Percentiles rank a stretch among this genome's conserved stretches.
These are phyloP conservation scores for Sphenostylis stenocarpa DNA, from an alignment of 306 rosid species.

Conservation along the genomic window DNA sequence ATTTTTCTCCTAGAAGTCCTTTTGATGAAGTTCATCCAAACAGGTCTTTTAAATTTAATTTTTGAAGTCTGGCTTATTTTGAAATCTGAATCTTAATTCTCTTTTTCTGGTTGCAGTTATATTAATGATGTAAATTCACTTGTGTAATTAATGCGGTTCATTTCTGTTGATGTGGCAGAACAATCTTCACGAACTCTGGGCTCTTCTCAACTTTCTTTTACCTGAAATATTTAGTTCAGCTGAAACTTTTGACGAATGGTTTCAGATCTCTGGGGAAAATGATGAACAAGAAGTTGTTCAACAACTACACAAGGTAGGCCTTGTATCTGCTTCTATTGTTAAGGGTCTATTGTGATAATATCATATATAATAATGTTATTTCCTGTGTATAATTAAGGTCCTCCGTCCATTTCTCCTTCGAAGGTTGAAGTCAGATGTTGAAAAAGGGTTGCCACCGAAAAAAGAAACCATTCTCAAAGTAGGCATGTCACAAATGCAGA, in stretches of 20 bases:
- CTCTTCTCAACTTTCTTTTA: slow-evolving; percentile 96
- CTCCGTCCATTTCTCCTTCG: slow-evolving; percentile 97
- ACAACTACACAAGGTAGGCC: slow-evolving; percentile 87
- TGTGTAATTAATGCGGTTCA: slow-evolving; percentile 12
- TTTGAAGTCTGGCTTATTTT: slow-evolving; percentile 23
- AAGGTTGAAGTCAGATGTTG: slow-evolving; percentile 97
- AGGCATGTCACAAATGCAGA: slow-evolving; percentile 99
- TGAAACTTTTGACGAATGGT: slow-evolving; percentile 99
- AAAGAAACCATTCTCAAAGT: slow-evolving; percentile 98
- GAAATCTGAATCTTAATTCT: background rate
- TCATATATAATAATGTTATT: background rate
- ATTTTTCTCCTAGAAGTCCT: too few relatives aligned
- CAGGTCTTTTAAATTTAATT: background rate
- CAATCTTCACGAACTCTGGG: slow-evolving; percentile 97
- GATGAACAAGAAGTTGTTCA: slow-evolving; percentile 99
- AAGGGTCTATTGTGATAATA: background rate
- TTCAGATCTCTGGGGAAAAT: slow-evolving; percentile 98
- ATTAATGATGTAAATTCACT: background rate
- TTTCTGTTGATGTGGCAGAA: slow-evolving; percentile 53
- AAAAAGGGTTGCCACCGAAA: slow-evolving; percentile 96
- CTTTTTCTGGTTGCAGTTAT: background rate
- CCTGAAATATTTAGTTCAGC: slow-evolving; percentile 98
- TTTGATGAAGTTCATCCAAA: too few relatives aligned
- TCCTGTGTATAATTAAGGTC: slow-evolving; percentile 53
- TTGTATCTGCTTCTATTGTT: slow-evolving; percentile 2